Evolutionary conservation across 1,284 basidiomycete species (phyloP), one percentile per base, ranked within the genome.

Genomic region (Schizopora paradoxa): DNA sequence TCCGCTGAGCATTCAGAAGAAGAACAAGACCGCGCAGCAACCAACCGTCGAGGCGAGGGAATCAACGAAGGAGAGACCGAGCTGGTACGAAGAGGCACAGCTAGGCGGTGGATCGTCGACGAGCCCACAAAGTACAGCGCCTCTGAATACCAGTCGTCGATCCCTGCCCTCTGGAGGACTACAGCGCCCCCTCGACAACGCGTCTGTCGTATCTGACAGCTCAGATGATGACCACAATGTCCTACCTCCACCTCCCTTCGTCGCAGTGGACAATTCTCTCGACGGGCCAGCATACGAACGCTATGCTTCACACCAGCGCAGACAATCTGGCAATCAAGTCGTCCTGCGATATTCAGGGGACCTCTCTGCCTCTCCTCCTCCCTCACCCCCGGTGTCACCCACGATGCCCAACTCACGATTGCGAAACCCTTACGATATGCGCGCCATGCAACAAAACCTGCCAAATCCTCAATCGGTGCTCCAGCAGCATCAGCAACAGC

Each of bases 221-320:
- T 56, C 60, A 4, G 59, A 61, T 18, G 58, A 62, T 18, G 55
- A 64, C 42, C 45, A 51, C 25, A 54, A 54, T 11, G 58, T 62
- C 3, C 64, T 69, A 2, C 73, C 72, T 10, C 72, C 73, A 4
- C 64, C 68, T 8, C 51, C 53, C 10, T 75, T 75, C 56, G 59
- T 66, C 6, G 45, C 65, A 0, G 56, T 65, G 5, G 68, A 62
- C 4, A 64, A 66, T 2, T 65, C 63, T 8, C 56, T 67, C 8
- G 70, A 71, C 54, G 68, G 67, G 1, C 65, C 67, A 0, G 61
- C 66, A 2, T 69, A 66, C 48, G 68, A 68, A 34, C 11, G 57
- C 61, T 7, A 44, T 60, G 41, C 48, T 41, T 54, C 53, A 31
- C 49, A 61, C 51, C 56, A 61, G 48, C 66, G 65, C 5, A 54